A percentile compares a stretch with the other conserved stretches of the same genome.
Conservation (phyloP, 1,284 basidiomycete genomes). For the Pyrrhoderma noxium region DNA sequence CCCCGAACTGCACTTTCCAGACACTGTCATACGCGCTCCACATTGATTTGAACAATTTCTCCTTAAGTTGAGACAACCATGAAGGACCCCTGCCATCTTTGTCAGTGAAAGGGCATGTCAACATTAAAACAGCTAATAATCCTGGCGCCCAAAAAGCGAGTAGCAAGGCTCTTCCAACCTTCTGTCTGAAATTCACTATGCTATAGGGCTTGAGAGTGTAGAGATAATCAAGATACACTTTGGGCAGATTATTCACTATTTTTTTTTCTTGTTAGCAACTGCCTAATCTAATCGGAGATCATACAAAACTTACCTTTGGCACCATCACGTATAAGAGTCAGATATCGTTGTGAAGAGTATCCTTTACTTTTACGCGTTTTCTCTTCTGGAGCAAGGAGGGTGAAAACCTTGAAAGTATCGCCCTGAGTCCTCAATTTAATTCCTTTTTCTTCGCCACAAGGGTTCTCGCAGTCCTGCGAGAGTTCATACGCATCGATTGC, state of each 20-base stretch:
- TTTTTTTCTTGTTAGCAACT: not conserved
- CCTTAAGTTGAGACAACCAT: not conserved
- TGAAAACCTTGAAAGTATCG: conserved; percentile 14
- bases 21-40: conserved; percentile 10
- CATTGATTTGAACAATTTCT: not conserved
- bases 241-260: conserved; percentile 12
- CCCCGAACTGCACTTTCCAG: conserved; percentile 12
- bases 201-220: conserved; percentile 6
- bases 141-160: not conserved
- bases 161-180: conserved; percentile 10
- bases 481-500: conserved; percentile 5
- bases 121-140: too few species aligned
- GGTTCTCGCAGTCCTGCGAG: not conserved
- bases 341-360: conserved; percentile 16
- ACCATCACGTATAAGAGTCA: conserved; percentile 14
- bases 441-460: conserved; percentile 1
- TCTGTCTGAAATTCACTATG: conserved; percentile 6
- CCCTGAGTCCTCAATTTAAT: not conserved
- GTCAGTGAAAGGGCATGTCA: too few species aligned
- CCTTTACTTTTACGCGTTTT: conserved; percentile 3
- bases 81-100: too few species aligned
- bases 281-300: not conserved
- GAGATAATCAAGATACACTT: conserved; percentile 12
- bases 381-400: conserved; percentile 10
- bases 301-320: conserved; percentile 13